Percentiles rank a stretch among this genome's conserved stretches.
phyloP scores from a whole-genome alignment of 2,329 filamentous ascomycete genomes.

The Calonectria multiphialidica region DNA sequence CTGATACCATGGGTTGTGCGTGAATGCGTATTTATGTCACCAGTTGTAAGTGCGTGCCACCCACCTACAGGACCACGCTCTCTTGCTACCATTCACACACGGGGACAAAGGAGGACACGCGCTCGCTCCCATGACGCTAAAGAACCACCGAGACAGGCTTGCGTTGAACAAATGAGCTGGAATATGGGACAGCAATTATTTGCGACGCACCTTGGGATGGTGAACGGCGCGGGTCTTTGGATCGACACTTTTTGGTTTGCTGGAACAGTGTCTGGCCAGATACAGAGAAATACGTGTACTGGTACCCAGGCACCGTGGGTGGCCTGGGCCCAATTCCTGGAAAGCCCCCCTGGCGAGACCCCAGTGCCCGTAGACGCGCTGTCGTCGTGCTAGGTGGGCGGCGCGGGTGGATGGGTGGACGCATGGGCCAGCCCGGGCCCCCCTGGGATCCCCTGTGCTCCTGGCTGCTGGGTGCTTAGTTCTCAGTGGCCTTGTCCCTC shows the following conservation, averaged over 20 bases:
- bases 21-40: not conserved
- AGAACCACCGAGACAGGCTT: not conserved
- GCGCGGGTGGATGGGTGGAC: slow-evolving; percentile 2
- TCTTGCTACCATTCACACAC: not conserved
- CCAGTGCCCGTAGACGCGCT: slow-evolving; percentile 20
- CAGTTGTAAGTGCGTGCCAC: slow-evolving; percentile 19
- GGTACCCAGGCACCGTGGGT: not conserved
- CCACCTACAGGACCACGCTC: not conserved
- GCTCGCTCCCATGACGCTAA: not conserved
- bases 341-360: slow-evolving; percentile 9
- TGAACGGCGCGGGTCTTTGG: slow-evolving; percentile 5
- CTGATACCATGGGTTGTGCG: slow-evolving; percentile 23
- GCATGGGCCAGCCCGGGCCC: slow-evolving; percentile 15
- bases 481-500: not conserved
- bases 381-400: slow-evolving; percentile 15
- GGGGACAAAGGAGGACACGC: not conserved
- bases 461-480: not conserved
- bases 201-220: slow-evolving; percentile 33
- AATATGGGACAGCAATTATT: not conserved
- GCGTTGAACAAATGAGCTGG: not conserved
- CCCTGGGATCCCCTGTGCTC: slow-evolving; percentile 15
- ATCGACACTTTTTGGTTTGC: slow-evolving; percentile 15
- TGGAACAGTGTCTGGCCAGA: not conserved
- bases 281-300: slow-evolving; percentile 9
- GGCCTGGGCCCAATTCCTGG: not conserved